Base-by-base conservation (phyloP, 2,329 filamentous ascomycete species). In the Scedosporium aurantiacum region DNA sequence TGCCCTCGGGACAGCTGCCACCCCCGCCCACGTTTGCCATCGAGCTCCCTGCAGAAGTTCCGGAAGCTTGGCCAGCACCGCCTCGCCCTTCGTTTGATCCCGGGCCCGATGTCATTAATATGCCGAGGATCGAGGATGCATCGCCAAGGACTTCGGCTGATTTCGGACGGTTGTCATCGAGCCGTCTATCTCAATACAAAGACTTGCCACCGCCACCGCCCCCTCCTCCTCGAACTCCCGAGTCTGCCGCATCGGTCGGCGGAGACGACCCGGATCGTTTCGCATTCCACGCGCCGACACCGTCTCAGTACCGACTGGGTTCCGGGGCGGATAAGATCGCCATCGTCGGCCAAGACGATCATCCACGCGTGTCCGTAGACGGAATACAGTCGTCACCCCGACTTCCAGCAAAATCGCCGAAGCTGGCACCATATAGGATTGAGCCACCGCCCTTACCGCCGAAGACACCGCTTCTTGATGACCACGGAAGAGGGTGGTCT, bases 391-490 rank as follows among this genome's bases (percentile, higher is more conserved):
- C 45, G 32, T 61, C 59, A 21, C 59, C 59, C 7, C 32, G 32
- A 25, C 32, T 60, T 6, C 47, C 56, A 18, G 27, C 27, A 8
- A 59, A 37, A 32, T 64, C 66, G 4, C 68, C 68, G 2, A 69
- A 69, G 5, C 65, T 69, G 6, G 70, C 52, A 21, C 52, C 59
- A 4, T 61, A 70, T 55, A 65, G 79, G 66, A 78, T 82, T 27
- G 82, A 82, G 63, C 85, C 88, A 3, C 89, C 89, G 5, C 88
- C 89, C 0, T 70, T 91, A 41, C 89, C 89, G 16, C 89, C 89
- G 8, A 92, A 93, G 72, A 91, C 87, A 1, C 88, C 88, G 0
- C 79, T 91, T 3, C 83, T 81, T 0, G 85, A 83, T 62, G 71
- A 70, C 66, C 76, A 71, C 5, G 41, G 41, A 18, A 40, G 21